Evolutionary conservation across 768 basidiomycete species (phyloP), one percentile per base, ranked within the genome.

Genomic region (Calocera cornea): DNA sequence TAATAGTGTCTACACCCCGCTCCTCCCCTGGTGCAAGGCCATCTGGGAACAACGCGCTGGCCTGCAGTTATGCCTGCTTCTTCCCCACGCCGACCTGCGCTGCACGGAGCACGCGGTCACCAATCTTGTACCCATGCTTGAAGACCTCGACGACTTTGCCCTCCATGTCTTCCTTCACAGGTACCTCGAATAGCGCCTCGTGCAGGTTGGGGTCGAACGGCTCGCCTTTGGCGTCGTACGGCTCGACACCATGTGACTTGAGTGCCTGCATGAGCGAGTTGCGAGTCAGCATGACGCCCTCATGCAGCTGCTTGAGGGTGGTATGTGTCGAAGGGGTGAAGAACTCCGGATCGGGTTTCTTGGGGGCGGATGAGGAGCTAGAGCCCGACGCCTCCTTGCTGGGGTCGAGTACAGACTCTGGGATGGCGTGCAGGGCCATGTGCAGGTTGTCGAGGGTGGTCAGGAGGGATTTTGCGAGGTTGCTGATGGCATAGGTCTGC

Each of bases 51-150:
- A 14, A 38, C 36, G 36, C 7, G 36, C 36, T 14, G 7, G 36
- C 7, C 36, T 38, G 14, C 36, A n/a, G n/a, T 54, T 65, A 72
- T 66, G 69, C 65, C 67, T 68, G 65, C 54, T 64, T 34, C 78
- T 92, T 89, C 19, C 87, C 94, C 31, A 97, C 95, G 67, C 95
- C 97, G 67, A 98, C 97, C 80, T 97, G 93, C 24, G 97, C 94
- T 2, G 97, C 92, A 67, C 97, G 84, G 75, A 99, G 78, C 67
- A 95, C 85, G 69, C 97, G 85, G 71, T 92, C 91, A 79, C 95
- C 97, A 79, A 99, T 93, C 79, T 82, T 92, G 80, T 92, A 98
- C 2, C 94, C 95, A 66, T 81, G 80, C 80, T 95, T 94, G 76
- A 90, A 89, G 75, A 89, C 91, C 75, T 95, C 90, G 54, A 97